A percentile compares a stretch with the other conserved stretches of the same genome.
Conservation (phyloP, 2,329 filamentous ascomycete genomes). For the Ophiocordyceps polyrhachis-furcata region DNA sequence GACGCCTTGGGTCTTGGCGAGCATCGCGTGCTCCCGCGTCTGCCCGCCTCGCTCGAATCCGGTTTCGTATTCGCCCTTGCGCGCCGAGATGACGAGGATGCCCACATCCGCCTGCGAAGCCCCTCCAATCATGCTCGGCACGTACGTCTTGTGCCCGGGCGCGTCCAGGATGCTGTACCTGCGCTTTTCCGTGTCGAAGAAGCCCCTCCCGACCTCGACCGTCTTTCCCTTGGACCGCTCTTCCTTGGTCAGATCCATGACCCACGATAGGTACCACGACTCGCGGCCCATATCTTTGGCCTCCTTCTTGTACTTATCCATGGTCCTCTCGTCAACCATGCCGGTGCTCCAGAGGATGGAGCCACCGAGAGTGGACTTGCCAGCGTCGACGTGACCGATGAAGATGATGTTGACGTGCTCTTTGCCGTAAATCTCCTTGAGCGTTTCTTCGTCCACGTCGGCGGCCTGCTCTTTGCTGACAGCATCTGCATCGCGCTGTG, state of each 20-base stretch:
- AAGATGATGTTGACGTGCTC: conserved; percentile 90
- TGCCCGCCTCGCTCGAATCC: conserved; percentile 94
- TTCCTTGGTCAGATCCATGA: conserved; percentile 90
- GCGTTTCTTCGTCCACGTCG: conserved; percentile 50
- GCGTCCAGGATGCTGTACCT: conserved; percentile 94
- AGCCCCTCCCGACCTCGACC: conserved; percentile 87
- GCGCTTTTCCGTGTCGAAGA: conserved; percentile 92
- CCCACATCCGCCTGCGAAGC: conserved; percentile 87
- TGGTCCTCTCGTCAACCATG: conserved; percentile 97
- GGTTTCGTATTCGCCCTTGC: conserved; percentile 97
- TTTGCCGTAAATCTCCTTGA: conserved; percentile 94
- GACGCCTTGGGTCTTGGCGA: conserved; percentile 95
- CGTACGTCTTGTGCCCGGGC: conserved; percentile 93
- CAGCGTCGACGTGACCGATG: conserved; percentile 94
- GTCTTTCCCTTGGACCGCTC: conserved; percentile 95
- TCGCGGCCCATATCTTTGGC: conserved; percentile 92
- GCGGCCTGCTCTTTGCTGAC: conserved; percentile 68
- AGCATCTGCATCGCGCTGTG: conserved; percentile 53
- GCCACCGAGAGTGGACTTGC: conserved; percentile 90
- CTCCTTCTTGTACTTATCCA: conserved; percentile 96
- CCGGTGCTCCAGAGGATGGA: conserved; percentile 84
- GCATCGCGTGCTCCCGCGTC: conserved; percentile 90
- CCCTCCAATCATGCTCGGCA: conserved; percentile 95
- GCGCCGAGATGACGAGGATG: conserved; percentile 85
- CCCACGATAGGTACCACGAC: conserved; percentile 98